Evolutionary conservation across 2,329 filamentous ascomycete species (phyloP).

Genomic region (Mycocentrospora acerina): DNA sequence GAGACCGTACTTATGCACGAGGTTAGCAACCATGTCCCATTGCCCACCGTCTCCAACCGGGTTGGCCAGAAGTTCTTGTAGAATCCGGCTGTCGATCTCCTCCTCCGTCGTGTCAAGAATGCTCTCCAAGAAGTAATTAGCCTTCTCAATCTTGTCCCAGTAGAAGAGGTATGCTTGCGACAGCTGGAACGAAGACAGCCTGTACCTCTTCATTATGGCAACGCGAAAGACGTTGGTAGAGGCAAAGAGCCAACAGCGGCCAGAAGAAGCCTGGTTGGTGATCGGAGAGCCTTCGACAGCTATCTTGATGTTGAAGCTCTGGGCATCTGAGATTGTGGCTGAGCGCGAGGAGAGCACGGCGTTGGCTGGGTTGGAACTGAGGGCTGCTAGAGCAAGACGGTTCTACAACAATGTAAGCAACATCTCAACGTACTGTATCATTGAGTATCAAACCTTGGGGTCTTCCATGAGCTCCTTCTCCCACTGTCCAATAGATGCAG

Average conservation of each 20-base stretch:
- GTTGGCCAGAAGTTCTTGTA: slow-evolving; percentile 67
- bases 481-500: slow-evolving; percentile 58
- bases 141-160: slow-evolving; percentile 92
- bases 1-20: slow-evolving; percentile 86
- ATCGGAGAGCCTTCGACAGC: slow-evolving; percentile 79
- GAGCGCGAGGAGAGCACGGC: slow-evolving; percentile 65
- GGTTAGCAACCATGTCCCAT: slow-evolving; percentile 89
- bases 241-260: slow-evolving; percentile 90
- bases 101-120: slow-evolving; percentile 72
- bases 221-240: slow-evolving; percentile 89
- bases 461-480: slow-evolving; percentile 64
- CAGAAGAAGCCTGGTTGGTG: slow-evolving; percentile 79
- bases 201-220: slow-evolving; percentile 82
- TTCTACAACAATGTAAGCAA: slow-evolving; percentile 44
- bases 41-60: slow-evolving; percentile 82
- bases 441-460: slow-evolving; percentile 56
- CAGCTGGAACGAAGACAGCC: slow-evolving; percentile 77
- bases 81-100: slow-evolving; percentile 70
- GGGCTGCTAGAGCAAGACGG: slow-evolving; percentile 73
- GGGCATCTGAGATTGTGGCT: slow-evolving; percentile 67
- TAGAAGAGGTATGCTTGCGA: slow-evolving; percentile 87
- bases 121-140: slow-evolving; percentile 86
- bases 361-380: slow-evolving; percentile 67
- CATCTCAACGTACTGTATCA: neutral
- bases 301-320: slow-evolving; percentile 82